A percentile compares a stretch with the other conserved stretches of the same genome.
Conservation (phyloP, 2,329 filamentous ascomycete genomes). For the Botryosphaeria dothidea region DNA sequence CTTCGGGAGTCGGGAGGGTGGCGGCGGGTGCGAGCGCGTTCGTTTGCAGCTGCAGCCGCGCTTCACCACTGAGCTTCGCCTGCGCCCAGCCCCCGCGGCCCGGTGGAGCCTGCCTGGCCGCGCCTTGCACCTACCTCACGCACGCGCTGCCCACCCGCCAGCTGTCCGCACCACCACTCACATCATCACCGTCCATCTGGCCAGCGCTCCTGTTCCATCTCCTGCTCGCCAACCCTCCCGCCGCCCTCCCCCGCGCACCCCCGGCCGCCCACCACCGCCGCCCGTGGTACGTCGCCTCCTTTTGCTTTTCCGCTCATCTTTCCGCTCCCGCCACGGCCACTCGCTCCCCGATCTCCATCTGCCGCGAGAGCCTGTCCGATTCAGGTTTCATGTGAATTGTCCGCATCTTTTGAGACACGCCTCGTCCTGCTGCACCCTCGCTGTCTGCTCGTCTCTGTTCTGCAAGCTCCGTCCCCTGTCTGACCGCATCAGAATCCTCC, state of each 20-base stretch:
- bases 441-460: not conserved
- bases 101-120: not conserved
- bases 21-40: constrained; percentile 4
- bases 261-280: not conserved
- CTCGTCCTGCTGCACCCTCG: not conserved
- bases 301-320: not conserved
- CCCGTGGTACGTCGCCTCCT: constrained; percentile 5
- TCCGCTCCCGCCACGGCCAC: constrained; percentile 3
- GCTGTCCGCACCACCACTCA: not conserved
- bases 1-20: constrained; percentile 6
- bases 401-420: not conserved
- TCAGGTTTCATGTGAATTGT: not conserved
- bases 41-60: constrained; percentile 12
- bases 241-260: not conserved
- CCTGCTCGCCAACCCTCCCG: not conserved
- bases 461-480: not conserved
- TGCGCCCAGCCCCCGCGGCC: not conserved
- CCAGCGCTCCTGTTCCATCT: too few species aligned
- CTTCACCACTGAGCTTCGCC: too few species aligned
- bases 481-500: not conserved
- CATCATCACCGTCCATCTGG: not conserved
- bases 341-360: not conserved
- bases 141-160: not conserved
- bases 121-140: not conserved
- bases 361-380: not conserved